A percentile compares a stretch with the other conserved stretches of the same genome.
Evolutionary conservation across 495 filamentous ascomycete species (phyloP).

Genomic region (Neurospora sp.): DNA sequence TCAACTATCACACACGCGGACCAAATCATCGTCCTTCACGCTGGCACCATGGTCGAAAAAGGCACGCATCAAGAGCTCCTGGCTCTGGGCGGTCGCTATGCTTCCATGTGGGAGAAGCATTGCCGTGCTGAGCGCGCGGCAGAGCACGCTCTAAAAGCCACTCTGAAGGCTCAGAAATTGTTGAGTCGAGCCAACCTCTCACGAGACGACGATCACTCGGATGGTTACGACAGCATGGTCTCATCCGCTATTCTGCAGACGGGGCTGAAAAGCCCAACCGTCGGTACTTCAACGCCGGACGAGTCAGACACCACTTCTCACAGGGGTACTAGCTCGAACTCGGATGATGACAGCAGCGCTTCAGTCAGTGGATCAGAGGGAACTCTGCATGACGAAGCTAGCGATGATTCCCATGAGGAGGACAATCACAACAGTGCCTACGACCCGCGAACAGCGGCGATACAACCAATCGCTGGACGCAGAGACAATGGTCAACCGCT

Average conservation of each 20-base stretch:
- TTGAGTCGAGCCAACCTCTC: constrained; percentile 35
- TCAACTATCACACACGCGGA: constrained; percentile 92
- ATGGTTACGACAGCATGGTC: constrained; percentile 24
- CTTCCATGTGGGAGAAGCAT: constrained; percentile 94
- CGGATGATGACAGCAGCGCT: constrained; percentile 9
- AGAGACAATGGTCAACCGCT: constrained; percentile 3
- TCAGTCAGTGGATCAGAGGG: constrained; percentile 13
- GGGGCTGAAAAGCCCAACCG: constrained; percentile 9
- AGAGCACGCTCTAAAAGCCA: constrained; percentile 52
- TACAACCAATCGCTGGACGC: constrained; percentile 8
- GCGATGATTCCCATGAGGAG: constrained; percentile 1
- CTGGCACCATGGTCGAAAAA: constrained; percentile 71
- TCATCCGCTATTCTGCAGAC: constrained; percentile 22
- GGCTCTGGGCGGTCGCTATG: constrained; percentile 65
- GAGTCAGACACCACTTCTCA: constrained; percentile 2
- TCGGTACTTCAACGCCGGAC: constrained; percentile 1
- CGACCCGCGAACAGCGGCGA: constrained; percentile 1
- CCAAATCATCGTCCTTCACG: constrained; percentile 86
- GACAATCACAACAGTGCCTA: neutral
- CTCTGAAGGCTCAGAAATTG: constrained; percentile 47
- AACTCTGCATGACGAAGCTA: constrained; percentile 18
- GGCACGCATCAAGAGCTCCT: constrained; percentile 84
- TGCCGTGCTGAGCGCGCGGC: constrained; percentile 78
- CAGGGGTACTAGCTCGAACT: constrained; percentile 11
- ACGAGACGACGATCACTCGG: constrained; percentile 12